phyloP scores from a whole-genome alignment of 1,284 basidiomycete genomes.

The Mycena sp. region DNA sequence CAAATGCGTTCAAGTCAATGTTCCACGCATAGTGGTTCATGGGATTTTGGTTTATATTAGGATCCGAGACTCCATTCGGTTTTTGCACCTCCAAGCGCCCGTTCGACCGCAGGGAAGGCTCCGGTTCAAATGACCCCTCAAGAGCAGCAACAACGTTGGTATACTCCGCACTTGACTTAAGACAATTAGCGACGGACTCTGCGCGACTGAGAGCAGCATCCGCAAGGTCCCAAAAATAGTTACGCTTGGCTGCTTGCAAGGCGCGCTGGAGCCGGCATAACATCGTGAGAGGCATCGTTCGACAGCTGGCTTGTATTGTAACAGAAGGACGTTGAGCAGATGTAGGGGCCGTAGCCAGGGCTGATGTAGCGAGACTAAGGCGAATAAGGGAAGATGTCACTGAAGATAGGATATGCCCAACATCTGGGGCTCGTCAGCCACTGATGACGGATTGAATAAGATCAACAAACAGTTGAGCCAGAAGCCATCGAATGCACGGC shows the following conservation, averaged over 20 bases:
- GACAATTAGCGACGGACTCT: conserved; percentile 28
- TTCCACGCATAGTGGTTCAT: conserved; percentile 30
- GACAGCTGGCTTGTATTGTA: conserved; percentile 28
- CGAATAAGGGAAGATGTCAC: conserved; percentile 38
- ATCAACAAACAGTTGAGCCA: conserved; percentile 34
- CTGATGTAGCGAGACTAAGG: conserved; percentile 34
- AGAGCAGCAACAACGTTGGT: conserved; percentile 31
- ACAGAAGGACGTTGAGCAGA: conserved; percentile 15
- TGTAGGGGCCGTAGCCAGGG: conserved; percentile 9
- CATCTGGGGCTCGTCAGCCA: conserved; percentile 26
- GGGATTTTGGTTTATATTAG: neutral
- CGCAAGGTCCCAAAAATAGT: conserved; percentile 35
- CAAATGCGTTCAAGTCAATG: conserved; percentile 33
- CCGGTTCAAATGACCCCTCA: conserved; percentile 26
- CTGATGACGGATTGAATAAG: neutral
- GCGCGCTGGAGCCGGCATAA: conserved; percentile 30
- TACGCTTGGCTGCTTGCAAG: conserved; percentile 28
- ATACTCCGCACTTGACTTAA: conserved; percentile 28
- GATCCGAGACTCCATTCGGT: conserved; percentile 13
- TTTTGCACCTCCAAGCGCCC: neutral
- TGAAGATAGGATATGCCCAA: conserved; percentile 37
- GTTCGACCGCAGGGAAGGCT: conserved; percentile 7
- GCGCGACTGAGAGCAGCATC: conserved; percentile 34
- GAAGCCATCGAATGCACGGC: conserved; percentile 32
- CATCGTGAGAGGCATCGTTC: conserved; percentile 35